Conservation (phyloP, 1,139 yeast genomes). For the Kurtzmaniella quercitrusa region DNA sequence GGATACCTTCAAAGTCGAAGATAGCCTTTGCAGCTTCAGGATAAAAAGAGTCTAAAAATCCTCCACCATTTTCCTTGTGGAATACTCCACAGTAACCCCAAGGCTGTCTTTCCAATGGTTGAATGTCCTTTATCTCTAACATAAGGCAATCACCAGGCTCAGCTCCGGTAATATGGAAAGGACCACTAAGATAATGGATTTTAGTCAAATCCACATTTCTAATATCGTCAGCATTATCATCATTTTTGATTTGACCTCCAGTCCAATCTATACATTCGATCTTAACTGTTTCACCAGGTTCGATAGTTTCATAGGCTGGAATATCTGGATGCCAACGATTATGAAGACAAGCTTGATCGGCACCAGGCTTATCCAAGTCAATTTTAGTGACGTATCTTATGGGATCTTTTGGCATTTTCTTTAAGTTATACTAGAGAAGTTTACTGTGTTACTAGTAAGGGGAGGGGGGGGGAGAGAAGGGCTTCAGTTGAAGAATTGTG, state of each 20-base stretch:
- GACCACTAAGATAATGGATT: constrained; percentile 47
- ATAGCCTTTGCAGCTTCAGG: constrained; percentile 50
- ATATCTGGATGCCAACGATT: constrained; percentile 53
- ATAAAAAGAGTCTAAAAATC: constrained; percentile 42
- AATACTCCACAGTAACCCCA: constrained; percentile 52
- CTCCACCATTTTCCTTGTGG: constrained; percentile 46
- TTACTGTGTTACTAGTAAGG: background rate
- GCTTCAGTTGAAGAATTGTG: background rate
- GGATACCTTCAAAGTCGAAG: constrained; percentile 48
- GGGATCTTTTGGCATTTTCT: constrained; percentile 6
- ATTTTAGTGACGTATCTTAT: constrained; percentile 18
- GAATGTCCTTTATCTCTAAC: constrained; percentile 48
- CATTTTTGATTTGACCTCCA: constrained; percentile 45
- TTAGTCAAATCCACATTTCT: constrained; percentile 37
- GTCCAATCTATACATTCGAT: constrained; percentile 52
- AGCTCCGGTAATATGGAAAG: constrained; percentile 40
- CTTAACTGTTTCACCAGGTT: constrained; percentile 39
- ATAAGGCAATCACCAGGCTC: constrained; percentile 46
- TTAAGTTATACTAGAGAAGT: background rate
- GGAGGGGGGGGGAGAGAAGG: no score
- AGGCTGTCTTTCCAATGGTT: constrained; percentile 47
- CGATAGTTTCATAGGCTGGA: constrained; percentile 33
- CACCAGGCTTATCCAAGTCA: constrained; percentile 39
- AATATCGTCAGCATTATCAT: constrained; percentile 45
- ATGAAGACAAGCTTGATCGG: constrained; percentile 42